phyloP scores from a whole-genome alignment of 345 rosid genomes.

The Reutealis trisperma region DNA sequence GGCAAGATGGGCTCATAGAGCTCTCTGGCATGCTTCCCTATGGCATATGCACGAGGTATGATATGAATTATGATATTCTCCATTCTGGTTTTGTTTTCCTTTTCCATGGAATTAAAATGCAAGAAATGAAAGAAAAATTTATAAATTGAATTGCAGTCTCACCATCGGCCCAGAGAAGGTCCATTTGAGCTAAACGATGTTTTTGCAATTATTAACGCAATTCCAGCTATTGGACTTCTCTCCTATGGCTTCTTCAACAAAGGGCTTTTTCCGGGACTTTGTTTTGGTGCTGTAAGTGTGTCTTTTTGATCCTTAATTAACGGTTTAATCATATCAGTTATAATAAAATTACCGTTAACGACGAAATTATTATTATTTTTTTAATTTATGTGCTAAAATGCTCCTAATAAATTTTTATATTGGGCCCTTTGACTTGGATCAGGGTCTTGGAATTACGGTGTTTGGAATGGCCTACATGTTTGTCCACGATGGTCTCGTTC shows the following conservation, averaged over 20 bases:
- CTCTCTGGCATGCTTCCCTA: constrained; percentile 67
- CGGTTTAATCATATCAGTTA: background rate
- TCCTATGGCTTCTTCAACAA: constrained; percentile 49
- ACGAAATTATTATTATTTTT: background rate
- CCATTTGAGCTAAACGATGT: constrained; percentile 64
- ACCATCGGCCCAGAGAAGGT: constrained; percentile 62
- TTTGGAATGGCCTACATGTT: constrained; percentile 81
- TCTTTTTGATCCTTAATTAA: background rate
- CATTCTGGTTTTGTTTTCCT: background rate
- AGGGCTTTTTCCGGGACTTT: constrained; percentile 63
- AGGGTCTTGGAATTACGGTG: constrained; percentile 70
- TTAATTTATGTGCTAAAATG: background rate
- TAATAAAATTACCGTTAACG: background rate
- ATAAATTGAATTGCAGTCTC: constrained; percentile 46
- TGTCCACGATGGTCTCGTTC: constrained; percentile 72
- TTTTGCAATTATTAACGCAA: constrained; percentile 57
- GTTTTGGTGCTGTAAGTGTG: constrained; percentile 60
- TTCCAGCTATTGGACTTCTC: constrained; percentile 56
- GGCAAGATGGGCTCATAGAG: constrained; percentile 80
- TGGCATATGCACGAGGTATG: constrained; percentile 77
- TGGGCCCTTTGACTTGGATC: background rate
- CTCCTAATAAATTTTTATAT: background rate
- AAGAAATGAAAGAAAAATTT: too few relatives aligned
- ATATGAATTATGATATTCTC: too few relatives aligned
- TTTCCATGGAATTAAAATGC: background rate